Percentiles rank a stretch among this genome's conserved stretches.
phyloP scores from a whole-genome alignment of 352 stramenopile genomes.

The Albugo laibachii region DNA sequence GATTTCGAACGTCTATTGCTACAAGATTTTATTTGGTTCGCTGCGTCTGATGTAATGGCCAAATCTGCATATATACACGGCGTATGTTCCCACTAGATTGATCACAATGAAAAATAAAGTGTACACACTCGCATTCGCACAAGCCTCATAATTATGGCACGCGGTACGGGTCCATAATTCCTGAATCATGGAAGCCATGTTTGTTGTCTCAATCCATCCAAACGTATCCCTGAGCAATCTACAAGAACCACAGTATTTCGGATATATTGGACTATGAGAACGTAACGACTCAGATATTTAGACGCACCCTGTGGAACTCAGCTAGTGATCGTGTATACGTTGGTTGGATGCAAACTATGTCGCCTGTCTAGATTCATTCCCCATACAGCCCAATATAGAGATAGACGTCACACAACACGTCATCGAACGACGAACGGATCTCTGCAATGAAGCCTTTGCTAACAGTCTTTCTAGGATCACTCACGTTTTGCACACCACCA shows the following conservation, averaged over 20 bases:
- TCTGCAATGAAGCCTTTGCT: slow-evolving; percentile 79
- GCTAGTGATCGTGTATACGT: slow-evolving; percentile 50
- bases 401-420: background rate
- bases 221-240: slow-evolving; percentile 82
- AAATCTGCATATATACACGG: slow-evolving; percentile 30
- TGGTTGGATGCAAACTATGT: slow-evolving; percentile 52
- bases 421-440: slow-evolving; percentile 4
- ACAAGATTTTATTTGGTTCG: slow-evolving; percentile 28
- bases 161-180: slow-evolving; percentile 91
- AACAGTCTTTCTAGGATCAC: slow-evolving; percentile 65
- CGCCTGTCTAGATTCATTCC: slow-evolving; percentile 21
- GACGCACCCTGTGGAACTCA: slow-evolving; percentile 43
- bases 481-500: slow-evolving; percentile 81
- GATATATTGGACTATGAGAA: background rate
- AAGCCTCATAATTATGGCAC: slow-evolving; percentile 75
- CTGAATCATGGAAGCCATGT: slow-evolving; percentile 87
- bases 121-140: slow-evolving; percentile 74
- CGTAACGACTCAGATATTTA: background rate
- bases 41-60: slow-evolving; percentile 48
- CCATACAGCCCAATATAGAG: background rate
- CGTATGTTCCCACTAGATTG: background rate
- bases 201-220: slow-evolving; percentile 97
- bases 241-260: background rate
- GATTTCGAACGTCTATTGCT: too few relatives aligned
- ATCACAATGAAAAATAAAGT: background rate